Base-by-base conservation (phyloP, 108 stramenopile genomes). In the Nitzschia sp. region DNA sequence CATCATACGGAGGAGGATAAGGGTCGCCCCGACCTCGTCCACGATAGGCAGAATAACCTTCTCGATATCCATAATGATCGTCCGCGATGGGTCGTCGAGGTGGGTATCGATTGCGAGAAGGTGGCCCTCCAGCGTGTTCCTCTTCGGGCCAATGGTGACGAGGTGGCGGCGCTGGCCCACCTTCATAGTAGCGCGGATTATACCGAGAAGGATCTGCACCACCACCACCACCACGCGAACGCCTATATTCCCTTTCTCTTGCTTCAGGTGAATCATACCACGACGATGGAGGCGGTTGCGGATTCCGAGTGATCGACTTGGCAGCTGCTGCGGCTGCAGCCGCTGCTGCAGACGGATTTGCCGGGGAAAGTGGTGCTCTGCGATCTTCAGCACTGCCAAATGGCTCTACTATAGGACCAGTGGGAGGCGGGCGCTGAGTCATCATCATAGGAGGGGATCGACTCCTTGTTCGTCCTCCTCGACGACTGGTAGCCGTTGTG, bases 281-380 rank as follows among this genome's bases (percentile, higher is more conserved):
- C 3, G 33, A 54, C n/a, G 74, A 61, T 22, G 63, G 26, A 26
- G 74, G 61, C 28, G 71, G 62, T 16, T 47, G 53, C 32, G 32
- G 48, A 23, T 30, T 58, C 11, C 60, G 44, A 1, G 69, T 73
- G 45, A 80, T 65, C 0, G 83, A 79, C 66, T 84, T 79, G n/a
- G 83, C 83, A 8, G 78, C 82, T 17, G 83, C 83, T 15, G 83
- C 83, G 3, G 83, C 83, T 1, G 83, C 83, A 1, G 83, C 83
- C 9, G 83, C 78, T 26, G 72, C 71, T 21, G 78, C 70, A 1
- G 78, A 73, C 17, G 78, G 78, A 64, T 73, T 79, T 5, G 65
- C 60, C 9, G 77, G 77, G 1, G 77, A 78, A 17, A 66, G 50
- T 45, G 63, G 66, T 25, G 56, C 57, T 30, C 45, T 45, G 0